Conservation (phyloP, 2,329 filamentous ascomycete genomes). For the Endoconidiophora laricicola region DNA sequence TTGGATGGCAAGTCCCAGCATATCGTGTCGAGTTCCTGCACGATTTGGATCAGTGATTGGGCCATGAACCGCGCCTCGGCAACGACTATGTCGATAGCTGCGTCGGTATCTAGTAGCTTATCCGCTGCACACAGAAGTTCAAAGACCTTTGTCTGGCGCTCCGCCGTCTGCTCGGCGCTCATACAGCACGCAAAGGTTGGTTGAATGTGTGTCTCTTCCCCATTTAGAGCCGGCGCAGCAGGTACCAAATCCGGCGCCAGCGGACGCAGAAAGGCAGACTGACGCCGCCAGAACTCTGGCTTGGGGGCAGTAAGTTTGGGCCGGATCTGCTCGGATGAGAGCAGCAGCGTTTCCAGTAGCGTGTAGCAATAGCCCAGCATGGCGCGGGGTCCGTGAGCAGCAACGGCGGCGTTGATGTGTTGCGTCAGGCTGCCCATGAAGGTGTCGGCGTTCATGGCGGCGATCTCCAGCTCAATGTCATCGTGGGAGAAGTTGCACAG, state of each 20-base stretch:
- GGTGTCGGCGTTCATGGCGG: not conserved
- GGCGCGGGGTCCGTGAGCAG: not conserved
- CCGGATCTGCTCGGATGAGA: conserved; percentile 1
- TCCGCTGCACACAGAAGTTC: not conserved
- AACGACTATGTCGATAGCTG: not conserved
- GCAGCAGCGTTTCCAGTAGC: not conserved
- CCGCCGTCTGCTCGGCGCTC: not conserved
- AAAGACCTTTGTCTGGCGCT: not conserved
- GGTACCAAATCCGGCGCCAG: conserved; percentile 1
- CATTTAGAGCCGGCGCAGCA: not conserved
- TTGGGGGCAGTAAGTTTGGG: conserved; percentile 4
- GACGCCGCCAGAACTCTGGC: conserved; percentile 9
- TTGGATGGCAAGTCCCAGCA: not conserved
- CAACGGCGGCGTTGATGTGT: not conserved
- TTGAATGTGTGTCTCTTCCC: not conserved
- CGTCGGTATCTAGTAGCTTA: not conserved
- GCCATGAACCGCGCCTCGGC: conserved; percentile 5
- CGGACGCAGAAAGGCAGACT: not conserved
- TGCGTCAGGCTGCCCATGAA: not conserved
- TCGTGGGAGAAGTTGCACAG: conserved; percentile 3
- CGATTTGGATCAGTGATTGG: not conserved
- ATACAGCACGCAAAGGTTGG: conserved; percentile 2
- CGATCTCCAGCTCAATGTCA: conserved; percentile 2
- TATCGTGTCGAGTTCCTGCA: conserved; percentile 10
- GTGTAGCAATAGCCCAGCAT: conserved; percentile 9